A percentile compares a stretch with the other conserved stretches of the same genome.
phyloP scores from a whole-genome alignment of 371 early-diverging fungal genomes.

The Haplosporangium sp. region DNA sequence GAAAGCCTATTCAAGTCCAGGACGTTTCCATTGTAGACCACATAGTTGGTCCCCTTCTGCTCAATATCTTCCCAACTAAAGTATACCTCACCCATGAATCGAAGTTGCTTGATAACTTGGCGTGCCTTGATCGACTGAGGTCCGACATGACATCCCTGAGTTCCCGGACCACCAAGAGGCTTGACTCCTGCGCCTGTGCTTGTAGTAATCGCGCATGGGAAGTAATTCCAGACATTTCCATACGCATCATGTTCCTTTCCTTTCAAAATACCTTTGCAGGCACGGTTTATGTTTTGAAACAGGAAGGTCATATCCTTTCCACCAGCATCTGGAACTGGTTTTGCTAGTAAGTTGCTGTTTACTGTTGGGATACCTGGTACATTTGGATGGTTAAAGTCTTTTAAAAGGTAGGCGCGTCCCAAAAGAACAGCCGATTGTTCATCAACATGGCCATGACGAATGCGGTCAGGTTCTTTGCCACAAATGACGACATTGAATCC shows the following conservation, averaged over 20 bases:
- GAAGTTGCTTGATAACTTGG: slow-evolving; percentile 49
- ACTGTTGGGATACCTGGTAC: slow-evolving; percentile 56
- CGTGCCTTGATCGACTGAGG: slow-evolving; percentile 57
- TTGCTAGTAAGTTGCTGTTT: slow-evolving; percentile 65
- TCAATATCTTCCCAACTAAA: slow-evolving; percentile 80
- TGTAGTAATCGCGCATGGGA: slow-evolving; percentile 74
- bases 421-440: slow-evolving; percentile 63
- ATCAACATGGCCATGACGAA: slow-evolving; percentile 63
- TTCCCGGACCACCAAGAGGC: slow-evolving; percentile 62
- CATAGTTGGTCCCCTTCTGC: slow-evolving; percentile 60
- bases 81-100: slow-evolving; percentile 69
- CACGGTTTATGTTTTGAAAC: slow-evolving; percentile 77
- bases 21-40: slow-evolving; percentile 85
- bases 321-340: slow-evolving; percentile 74
- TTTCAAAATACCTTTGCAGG: slow-evolving; percentile 68
- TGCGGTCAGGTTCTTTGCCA: slow-evolving; percentile 63
- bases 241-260: slow-evolving; percentile 55
- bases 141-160: slow-evolving; percentile 76
- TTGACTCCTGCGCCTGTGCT: slow-evolving; percentile 60
- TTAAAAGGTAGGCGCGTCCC: slow-evolving; percentile 67
- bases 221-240: slow-evolving; percentile 63
- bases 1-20: slow-evolving; percentile 64
- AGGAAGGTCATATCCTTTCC: slow-evolving; percentile 81
- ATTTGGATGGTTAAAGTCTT: slow-evolving; percentile 62
- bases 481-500: slow-evolving; percentile 74